Base-by-base conservation (phyloP, 2,329 filamentous ascomycete species). In the Cordyceps pruinosa region DNA sequence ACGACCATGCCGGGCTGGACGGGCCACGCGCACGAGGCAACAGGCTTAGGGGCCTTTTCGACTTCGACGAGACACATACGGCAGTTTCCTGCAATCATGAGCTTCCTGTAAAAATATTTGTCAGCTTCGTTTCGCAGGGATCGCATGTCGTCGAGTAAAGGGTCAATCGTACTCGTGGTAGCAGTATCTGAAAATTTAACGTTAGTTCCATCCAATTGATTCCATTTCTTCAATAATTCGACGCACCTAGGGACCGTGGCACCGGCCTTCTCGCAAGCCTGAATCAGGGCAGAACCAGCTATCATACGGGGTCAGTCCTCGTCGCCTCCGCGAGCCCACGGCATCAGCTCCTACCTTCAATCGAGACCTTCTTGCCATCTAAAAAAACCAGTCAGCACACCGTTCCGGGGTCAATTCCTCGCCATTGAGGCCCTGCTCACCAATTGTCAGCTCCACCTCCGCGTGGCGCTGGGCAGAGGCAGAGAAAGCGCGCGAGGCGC, bases 31-130 rank as follows among this genome's bases (percentile, higher is more conserved):
- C 94, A 99, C 61, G 94, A 99, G 67, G 94, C 94, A 58, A 97
- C 92, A 60, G 94, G 94, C 78, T 99, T 99, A 59, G 94, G 94
- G 60, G 90, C 89, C 75, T 86, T 85, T 78, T 97, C 94, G 65
- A 99, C 94, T 80, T 99, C 94, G 70, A 99, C 94, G 70, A 99
- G 79, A 77, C 94, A 99, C 94, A 99, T 99, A 79, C 94, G 91
- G 75, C 94, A 99, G 77, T 97, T 99, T 75, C 94, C 94, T 69
- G 94, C 94, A 81, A 99, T 96, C 87, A 96, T 91, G 66, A 99
- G 83, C 78, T 99, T 97, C 73, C 89, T 93, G 69, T 68, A 46
- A 63, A n/a, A 57, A 65, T 65, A 57, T 66, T 71, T 69, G 70
- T 81, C 68, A 81, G 66, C 55, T 58, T 64, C 57, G 56, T 56